Evolutionary conservation across 2,329 filamentous ascomycete species (phyloP).

Genomic region (Pseudogymnoascus sp.): DNA sequence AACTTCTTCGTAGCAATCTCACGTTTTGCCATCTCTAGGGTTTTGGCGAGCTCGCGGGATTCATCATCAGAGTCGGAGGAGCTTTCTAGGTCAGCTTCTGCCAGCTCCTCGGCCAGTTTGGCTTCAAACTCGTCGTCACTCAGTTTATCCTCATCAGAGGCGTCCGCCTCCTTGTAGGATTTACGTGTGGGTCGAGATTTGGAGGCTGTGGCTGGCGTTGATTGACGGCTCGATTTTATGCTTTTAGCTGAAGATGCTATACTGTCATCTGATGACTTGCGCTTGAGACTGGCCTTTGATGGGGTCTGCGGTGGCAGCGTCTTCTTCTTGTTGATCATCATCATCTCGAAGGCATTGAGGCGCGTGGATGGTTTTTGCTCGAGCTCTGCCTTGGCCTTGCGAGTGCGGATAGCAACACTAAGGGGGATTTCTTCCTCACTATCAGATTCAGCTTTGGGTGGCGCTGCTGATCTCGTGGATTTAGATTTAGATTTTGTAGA

Average conservation of each 20-base stretch:
- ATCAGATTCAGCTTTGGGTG: conserved; percentile 20
- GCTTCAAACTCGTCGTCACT: conserved; percentile 81
- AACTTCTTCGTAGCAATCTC: conserved; percentile 88
- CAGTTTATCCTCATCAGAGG: conserved; percentile 53
- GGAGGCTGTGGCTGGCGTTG: conserved; percentile 55
- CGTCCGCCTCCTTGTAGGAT: conserved; percentile 48
- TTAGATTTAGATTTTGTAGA: conserved; percentile 1
- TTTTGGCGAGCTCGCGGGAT: conserved; percentile 57
- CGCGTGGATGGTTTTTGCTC: conserved; percentile 10
- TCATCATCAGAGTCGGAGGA: conserved; percentile 34
- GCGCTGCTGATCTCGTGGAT: not conserved
- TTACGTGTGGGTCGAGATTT: conserved; percentile 38
- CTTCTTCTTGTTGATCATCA: conserved; percentile 27
- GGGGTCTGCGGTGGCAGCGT: conserved; percentile 7
- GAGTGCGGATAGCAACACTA: conserved; percentile 17
- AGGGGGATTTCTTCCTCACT: conserved; percentile 24
- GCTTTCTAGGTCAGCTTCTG: conserved; percentile 32
- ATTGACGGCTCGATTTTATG: conserved; percentile 63
- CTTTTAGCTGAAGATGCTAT: conserved; percentile 54
- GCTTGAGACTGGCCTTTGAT: conserved; percentile 43
- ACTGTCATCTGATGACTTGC: conserved; percentile 39
- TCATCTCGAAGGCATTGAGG: conserved; percentile 40
- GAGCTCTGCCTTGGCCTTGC: conserved; percentile 19
- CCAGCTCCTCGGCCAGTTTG: conserved; percentile 58
- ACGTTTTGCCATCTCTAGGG: conserved; percentile 70